Conservation (phyloP, 306 rosid species). For the Sophora flavescens region DNA sequence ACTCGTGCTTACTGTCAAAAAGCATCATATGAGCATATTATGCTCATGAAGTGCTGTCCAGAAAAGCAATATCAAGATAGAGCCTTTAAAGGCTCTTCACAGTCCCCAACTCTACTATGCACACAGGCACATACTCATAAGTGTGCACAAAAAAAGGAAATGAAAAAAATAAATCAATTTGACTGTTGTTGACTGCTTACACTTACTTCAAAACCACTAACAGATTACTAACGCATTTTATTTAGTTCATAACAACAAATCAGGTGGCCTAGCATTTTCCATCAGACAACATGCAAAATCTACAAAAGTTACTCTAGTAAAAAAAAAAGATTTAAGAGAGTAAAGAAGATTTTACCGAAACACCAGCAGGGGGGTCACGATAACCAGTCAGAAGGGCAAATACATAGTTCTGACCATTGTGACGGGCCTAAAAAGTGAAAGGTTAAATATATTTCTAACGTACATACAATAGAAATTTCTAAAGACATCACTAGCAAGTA, state of each 20-base stretch:
- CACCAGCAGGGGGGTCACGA: constrained; percentile 95
- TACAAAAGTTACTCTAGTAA: neutral
- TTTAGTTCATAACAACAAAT: neutral
- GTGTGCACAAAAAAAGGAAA: neutral
- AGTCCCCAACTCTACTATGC: neutral
- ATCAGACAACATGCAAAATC: constrained; percentile 12
- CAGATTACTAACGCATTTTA: neutral
- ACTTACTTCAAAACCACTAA: neutral
- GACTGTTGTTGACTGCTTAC: neutral
- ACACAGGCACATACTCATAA: neutral
- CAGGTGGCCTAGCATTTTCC: constrained; percentile 17
- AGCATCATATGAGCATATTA: neutral
- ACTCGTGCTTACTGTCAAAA: neutral
- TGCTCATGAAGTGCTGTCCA: neutral
- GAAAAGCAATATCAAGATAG: neutral
- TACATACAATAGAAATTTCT: neutral
- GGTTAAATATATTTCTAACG: constrained; percentile 15
- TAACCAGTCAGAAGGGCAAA: constrained; percentile 91
- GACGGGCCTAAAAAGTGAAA: constrained; percentile 83
- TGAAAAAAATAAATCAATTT: neutral
- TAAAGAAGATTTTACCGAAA: constrained; percentile 62
- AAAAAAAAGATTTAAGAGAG: neutral
- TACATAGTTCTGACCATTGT: constrained; percentile 96
- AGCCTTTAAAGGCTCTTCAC: neutral
- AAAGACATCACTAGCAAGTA: constrained; percentile 40